Conservation (phyloP, 1,284 basidiomycete genomes). For the Cryptococcus sp. region DNA sequence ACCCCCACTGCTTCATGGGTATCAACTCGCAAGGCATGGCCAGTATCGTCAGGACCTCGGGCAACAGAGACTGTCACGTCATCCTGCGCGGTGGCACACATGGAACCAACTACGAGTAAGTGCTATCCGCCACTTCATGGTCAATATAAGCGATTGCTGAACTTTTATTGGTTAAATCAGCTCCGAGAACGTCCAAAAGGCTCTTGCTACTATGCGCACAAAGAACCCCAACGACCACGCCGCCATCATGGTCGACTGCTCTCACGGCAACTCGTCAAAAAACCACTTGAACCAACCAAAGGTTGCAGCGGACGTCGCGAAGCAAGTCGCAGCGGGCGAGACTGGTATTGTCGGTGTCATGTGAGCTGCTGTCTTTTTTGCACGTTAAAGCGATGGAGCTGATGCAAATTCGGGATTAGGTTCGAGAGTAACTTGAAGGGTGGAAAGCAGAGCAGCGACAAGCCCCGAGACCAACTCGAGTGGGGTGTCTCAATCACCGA, state of each 20-base stretch:
- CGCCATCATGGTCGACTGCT: constrained; percentile 56
- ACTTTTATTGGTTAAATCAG: constrained; percentile 1
- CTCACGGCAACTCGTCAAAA: constrained; percentile 81
- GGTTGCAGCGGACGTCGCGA: constrained; percentile 73
- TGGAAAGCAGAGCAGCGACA: constrained; percentile 70
- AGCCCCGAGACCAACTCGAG: constrained; percentile 65
- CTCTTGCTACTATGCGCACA: constrained; percentile 68
- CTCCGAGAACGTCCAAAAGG: constrained; percentile 69
- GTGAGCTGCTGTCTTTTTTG: constrained; percentile 51
- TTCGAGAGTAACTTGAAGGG: constrained; percentile 89
- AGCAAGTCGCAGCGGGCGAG: constrained; percentile 76
- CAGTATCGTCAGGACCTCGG: constrained; percentile 91
- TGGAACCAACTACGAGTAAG: constrained; percentile 77
- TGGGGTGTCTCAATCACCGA: constrained; percentile 88
- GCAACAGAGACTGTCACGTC: constrained; percentile 88
- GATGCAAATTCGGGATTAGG: constrained; percentile 12
- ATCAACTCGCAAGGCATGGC: constrained; percentile 93
- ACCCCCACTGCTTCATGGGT: constrained; percentile 97
- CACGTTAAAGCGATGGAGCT: background rate
- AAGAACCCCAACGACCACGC: constrained; percentile 56
- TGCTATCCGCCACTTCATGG: background rate
- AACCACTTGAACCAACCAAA: constrained; percentile 87
- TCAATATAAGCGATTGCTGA: background rate
- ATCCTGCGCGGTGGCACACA: constrained; percentile 87
- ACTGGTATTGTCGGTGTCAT: constrained; percentile 88